Base-by-base conservation (phyloP, 2,329 filamentous ascomycete genomes). In the Arachnopeziza araneosa region DNA sequence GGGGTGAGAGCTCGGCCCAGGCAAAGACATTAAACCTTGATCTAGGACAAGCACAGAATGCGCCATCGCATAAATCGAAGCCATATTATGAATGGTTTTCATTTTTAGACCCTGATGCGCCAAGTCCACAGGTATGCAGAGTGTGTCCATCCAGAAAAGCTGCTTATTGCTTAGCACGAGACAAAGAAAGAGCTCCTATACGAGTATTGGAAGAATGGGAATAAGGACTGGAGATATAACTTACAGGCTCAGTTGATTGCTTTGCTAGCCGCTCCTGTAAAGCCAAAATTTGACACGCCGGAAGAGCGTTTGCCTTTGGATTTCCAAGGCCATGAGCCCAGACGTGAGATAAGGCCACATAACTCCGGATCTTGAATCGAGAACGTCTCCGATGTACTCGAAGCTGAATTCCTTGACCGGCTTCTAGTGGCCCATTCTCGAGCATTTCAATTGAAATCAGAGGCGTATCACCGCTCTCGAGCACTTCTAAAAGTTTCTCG, bases 291-390 rank as follows among this genome's bases (percentile, higher is more conserved):
- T 75, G 72, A 54, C 74, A 76, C 2, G 54, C 55, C 0, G 68
- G 71, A 5, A 75, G 64, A 3, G 72, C 61, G 55, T 74, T 75
- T 19, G 67, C 55, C 73, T 74, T 2, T 71, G 74, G 12, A 75
- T 58, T 58, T 24, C 56, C 56, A 1, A 58, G 60, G 0, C 74
- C 74, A 55, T 76, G 72, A 1, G 73, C 71, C 74, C 74, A 75
- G 22, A 75, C 72, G 56, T 75, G 74, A 0, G 73, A 75, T 23
- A 75, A 64, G 2, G 74, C 73, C 8, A 75, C 36, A 44, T 44
- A 44, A 14, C 17, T 14, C 36, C 12, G 6, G 36, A 44, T 44
- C 36, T 17, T 44, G 17, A 19, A 44, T 12, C 36, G 17, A 4
- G 17, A 3, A 14, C 36, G 36, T 44, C 6, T 44, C 12, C 36